phyloP scores from a whole-genome alignment of 2,329 filamentous ascomycete species.

The Ophiostoma piceae region DNA sequence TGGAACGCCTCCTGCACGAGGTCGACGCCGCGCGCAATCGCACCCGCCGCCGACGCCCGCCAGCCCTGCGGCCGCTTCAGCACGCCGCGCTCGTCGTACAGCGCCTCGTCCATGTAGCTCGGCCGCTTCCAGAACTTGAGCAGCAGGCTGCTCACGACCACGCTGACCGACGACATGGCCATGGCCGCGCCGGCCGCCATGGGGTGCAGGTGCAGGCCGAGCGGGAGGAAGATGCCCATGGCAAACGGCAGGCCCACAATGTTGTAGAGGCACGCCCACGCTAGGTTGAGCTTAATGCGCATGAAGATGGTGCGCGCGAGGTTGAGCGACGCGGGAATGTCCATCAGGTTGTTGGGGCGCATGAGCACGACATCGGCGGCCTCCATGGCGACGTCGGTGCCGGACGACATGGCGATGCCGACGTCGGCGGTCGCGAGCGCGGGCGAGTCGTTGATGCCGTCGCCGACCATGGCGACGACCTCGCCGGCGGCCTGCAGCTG shows the following conservation, averaged over 20 bases:
- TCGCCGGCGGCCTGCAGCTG: conserved; percentile 69
- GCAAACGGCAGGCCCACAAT: conserved; percentile 85
- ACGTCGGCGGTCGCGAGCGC: conserved; percentile 88
- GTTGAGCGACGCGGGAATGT: conserved; percentile 80
- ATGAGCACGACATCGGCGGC: conserved; percentile 95
- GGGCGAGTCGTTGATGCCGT: conserved; percentile 97
- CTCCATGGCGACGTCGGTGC: conserved; percentile 96
- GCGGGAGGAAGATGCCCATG: conserved; percentile 91
- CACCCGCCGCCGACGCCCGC: conserved; percentile 37
- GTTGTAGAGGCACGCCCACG: conserved; percentile 94
- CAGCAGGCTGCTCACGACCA: conserved; percentile 76
- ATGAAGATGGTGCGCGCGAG: conserved; percentile 80
- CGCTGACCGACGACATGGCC: conserved; percentile 83
- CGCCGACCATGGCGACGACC: conserved; percentile 91
- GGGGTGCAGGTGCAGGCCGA: conserved; percentile 81
- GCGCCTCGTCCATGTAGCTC: conserved; percentile 73
- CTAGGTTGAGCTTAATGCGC: conserved; percentile 88
- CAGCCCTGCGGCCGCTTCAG: conserved; percentile 36
- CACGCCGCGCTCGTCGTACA: conserved; percentile 53
- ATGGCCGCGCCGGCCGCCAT: conserved; percentile 94
- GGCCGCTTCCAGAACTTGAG: conserved; percentile 84
- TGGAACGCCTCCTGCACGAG: conserved; percentile 30
- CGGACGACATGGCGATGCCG: conserved; percentile 85
- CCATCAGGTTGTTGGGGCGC: conserved; percentile 84
- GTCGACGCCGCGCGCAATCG: conserved; percentile 42